phyloP scores from a whole-genome alignment of 768 basidiomycete species.

The Pleurotus ostreatus region DNA sequence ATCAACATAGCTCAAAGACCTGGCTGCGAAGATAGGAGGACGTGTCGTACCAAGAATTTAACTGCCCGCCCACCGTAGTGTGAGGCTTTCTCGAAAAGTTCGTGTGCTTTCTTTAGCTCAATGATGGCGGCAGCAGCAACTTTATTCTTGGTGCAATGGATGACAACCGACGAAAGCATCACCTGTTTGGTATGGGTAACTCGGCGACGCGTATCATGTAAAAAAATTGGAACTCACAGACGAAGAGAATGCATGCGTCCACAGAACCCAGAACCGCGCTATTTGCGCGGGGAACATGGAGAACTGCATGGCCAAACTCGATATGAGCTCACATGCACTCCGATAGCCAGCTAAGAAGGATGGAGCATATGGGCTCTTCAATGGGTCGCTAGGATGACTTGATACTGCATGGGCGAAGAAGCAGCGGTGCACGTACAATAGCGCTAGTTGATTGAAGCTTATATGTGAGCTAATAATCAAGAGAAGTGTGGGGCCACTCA shows the following conservation, averaged over 20 bases:
- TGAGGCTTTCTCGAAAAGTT: slow-evolving; percentile 64
- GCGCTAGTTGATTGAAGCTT: slow-evolving; percentile 32
- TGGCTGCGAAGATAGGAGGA: neutral
- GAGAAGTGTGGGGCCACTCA: slow-evolving; percentile 2
- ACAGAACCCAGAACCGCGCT: slow-evolving; percentile 65
- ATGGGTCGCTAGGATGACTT: slow-evolving; percentile 61
- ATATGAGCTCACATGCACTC: slow-evolving; percentile 57
- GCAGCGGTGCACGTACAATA: slow-evolving; percentile 70
- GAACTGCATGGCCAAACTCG: slow-evolving; percentile 44
- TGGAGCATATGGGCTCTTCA: slow-evolving; percentile 62
- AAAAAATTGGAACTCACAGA: slow-evolving; percentile 36
- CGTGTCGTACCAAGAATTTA: slow-evolving; percentile 54
- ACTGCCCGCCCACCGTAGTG: slow-evolving; percentile 59
- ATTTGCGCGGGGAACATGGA: slow-evolving; percentile 52
- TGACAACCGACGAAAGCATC: slow-evolving; percentile 75
- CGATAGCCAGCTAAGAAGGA: slow-evolving; percentile 68
- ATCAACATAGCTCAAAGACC: no score
- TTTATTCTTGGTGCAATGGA: slow-evolving; percentile 61
- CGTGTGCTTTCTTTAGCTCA: slow-evolving; percentile 58
- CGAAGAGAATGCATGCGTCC: slow-evolving; percentile 70
- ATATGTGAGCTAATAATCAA: neutral
- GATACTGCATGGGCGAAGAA: slow-evolving; percentile 74
- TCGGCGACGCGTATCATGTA: neutral
- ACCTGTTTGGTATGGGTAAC: slow-evolving; percentile 38
- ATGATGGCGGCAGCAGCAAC: slow-evolving; percentile 67